Conservation (phyloP, 352 stramenopile genomes). For the Pythium biforme region DNA sequence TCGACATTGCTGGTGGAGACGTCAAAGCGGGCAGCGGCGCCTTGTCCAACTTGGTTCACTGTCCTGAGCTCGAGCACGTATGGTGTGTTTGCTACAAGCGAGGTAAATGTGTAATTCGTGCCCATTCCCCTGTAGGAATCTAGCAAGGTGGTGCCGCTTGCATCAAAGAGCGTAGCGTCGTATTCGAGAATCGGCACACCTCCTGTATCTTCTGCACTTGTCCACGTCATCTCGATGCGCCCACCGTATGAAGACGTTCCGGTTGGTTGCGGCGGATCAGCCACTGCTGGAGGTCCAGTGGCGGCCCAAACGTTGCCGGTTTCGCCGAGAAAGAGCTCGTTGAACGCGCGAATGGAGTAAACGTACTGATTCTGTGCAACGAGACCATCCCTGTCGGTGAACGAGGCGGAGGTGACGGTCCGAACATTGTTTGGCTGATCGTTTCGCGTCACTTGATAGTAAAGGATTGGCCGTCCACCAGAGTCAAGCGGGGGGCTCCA, state of each 20-base stretch:
- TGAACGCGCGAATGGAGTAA: slow-evolving; percentile 50
- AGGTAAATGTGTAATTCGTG: slow-evolving; percentile 3
- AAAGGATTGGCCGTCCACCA: slow-evolving; percentile 38
- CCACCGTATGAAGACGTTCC: slow-evolving; percentile 37
- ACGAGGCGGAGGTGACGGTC: slow-evolving; percentile 8
- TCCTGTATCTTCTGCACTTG: slow-evolving; percentile 36
- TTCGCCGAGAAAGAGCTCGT: slow-evolving; percentile 32
- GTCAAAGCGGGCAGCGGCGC: neutral
- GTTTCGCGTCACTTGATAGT: slow-evolving; percentile 41
- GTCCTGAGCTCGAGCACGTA: slow-evolving; percentile 11
- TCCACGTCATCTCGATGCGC: slow-evolving; percentile 43
- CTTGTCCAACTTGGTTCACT: slow-evolving; percentile 16
- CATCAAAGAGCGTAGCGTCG: slow-evolving; percentile 16
- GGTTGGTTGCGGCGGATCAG: slow-evolving; percentile 29
- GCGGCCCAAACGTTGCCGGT: neutral
- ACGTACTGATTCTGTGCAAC: slow-evolving; percentile 31
- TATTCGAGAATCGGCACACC: slow-evolving; percentile 38
- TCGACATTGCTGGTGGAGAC: slow-evolving; percentile 16
- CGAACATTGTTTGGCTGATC: slow-evolving; percentile 18
- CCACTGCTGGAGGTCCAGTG: slow-evolving; percentile 30
- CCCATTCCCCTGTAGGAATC: neutral
- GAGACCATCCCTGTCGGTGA: slow-evolving; percentile 37
- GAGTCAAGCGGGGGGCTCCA: slow-evolving; percentile 49
- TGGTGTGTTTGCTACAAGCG: slow-evolving; percentile 15
- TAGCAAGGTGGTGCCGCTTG: neutral